Percentiles rank a stretch among this genome's conserved stretches.
Evolutionary conservation across 305 asterid genomes (phyloP).

Genomic region (Fraxinus sp.): DNA sequence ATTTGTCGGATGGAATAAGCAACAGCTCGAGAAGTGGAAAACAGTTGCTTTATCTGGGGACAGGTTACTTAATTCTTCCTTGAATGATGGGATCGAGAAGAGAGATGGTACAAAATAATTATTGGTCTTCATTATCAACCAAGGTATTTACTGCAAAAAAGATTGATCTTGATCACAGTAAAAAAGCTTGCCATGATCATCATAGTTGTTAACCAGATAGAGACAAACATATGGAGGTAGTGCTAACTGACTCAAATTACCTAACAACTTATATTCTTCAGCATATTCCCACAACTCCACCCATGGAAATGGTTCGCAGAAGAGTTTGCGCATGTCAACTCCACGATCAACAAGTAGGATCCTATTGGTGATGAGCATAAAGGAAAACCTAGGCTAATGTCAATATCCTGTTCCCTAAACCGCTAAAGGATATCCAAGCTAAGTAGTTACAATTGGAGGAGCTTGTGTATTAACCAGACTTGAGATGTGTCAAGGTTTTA

Average conservation of each 20-base stretch:
- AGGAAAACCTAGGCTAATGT: slow-evolving; percentile 67
- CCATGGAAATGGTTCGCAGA: slow-evolving; percentile 80
- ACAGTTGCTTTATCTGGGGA: slow-evolving; percentile 75
- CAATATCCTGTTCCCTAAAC: slow-evolving; percentile 76
- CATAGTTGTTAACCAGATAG: slow-evolving; percentile 58
- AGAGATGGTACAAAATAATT: slow-evolving; percentile 72
- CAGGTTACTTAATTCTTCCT: slow-evolving; percentile 48
- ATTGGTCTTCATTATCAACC: slow-evolving; percentile 62
- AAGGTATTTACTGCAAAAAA: slow-evolving; percentile 46
- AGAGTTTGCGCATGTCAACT: slow-evolving; percentile 57
- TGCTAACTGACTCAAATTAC: slow-evolving; percentile 17
- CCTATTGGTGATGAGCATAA: slow-evolving; percentile 66
- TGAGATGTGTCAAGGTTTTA: slow-evolving; percentile 43
- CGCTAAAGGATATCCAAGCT: slow-evolving; percentile 62
- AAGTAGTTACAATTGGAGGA: slow-evolving; percentile 57
- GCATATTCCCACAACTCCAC: slow-evolving; percentile 51
- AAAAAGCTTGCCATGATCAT: slow-evolving; percentile 60
- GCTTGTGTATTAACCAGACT: slow-evolving; percentile 29
- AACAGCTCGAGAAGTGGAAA: slow-evolving; percentile 76
- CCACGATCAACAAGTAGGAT: slow-evolving; percentile 68
- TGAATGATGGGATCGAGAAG: slow-evolving; percentile 61
- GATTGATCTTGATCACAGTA: slow-evolving; percentile 69
- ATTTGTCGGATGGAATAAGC: slow-evolving; percentile 75
- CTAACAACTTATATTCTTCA: slow-evolving; percentile 32
- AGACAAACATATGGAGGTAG: slow-evolving; percentile 46